Evolutionary conservation across 306 rosid genomes (phyloP).

Genomic region (Lithocarpus polystachyus): DNA sequence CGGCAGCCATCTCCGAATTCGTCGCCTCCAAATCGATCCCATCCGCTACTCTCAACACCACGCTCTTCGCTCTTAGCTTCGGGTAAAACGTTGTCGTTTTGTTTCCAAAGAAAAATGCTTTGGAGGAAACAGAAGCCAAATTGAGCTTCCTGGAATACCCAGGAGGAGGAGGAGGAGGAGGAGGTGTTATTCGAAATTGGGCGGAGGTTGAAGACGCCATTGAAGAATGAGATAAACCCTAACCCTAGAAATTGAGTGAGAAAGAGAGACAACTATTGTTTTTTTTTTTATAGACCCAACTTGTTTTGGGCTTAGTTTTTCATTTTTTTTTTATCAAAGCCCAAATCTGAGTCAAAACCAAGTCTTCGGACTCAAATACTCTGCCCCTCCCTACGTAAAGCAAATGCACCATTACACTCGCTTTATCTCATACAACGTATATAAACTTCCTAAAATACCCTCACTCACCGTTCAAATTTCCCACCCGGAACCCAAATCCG

Average conservation of each 20-base stretch:
- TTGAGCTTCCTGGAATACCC: no score
- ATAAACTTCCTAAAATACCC: constrained; percentile 24
- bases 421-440: not conserved
- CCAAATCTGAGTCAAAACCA: not conserved
- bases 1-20: constrained; percentile 71
- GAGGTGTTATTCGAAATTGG: constrained; percentile 40
- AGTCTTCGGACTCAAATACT: not conserved
- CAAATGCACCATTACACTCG: not conserved
- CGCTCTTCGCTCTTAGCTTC: constrained; percentile 27
- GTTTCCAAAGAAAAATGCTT: constrained; percentile 50
- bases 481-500: constrained; percentile 4
- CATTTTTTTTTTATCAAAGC: no score
- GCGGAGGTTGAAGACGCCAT: constrained; percentile 56
- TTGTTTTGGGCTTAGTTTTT: no score
- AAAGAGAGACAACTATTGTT: no score
- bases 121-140: constrained; percentile 8
- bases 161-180: no score
- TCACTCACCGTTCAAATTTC: not conserved
- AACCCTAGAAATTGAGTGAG: no score
- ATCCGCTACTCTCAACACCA: constrained; percentile 50
- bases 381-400: not conserved
- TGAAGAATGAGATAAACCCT: no score
- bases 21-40: constrained; percentile 77
- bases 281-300: no score
- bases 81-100: constrained; percentile 26